Base-by-base conservation (phyloP, 2,329 filamentous ascomycete species). In the Alternaria sp. region DNA sequence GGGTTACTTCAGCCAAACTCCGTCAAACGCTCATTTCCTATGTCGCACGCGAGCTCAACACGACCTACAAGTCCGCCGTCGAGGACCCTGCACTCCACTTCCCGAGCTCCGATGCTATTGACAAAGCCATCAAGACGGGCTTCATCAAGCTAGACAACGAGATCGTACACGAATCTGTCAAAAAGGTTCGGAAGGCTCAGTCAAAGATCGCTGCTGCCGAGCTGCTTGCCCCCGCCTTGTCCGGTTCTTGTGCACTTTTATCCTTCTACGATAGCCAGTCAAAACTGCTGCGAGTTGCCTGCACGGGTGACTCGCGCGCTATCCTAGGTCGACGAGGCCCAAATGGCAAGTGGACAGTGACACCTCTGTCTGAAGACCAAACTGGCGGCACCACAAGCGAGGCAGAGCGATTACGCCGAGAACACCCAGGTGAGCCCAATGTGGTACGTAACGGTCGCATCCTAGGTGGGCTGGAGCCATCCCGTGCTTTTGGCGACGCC, bases 1-100 rank as follows among this genome's bases (percentile, higher is more conserved):
- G 95, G 95, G 97, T 95, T 5, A 99, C 95, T 7, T 98, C 95
- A 40, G 95, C 95, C 20, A 98, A 97, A 76, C 84, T 99, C 60
- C 91, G 95, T 59, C 93, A 99, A 79, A 90, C 92, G 14, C 85
- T 99, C 57, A 97, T 99, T 70, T 93, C 87, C 66, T 97, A 92
- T 74, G 95, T 99, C 48, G 94, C 94, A 28, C 89, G 93, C 54
- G 95, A 99, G 81, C 86, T 99, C 44, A 97, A 97, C 79, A 85
- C 87, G 11, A 97, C 94, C 2, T 98, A 97, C 84, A 94, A 93
- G 75, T 86, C 91, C 20, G 89, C 90, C 5, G 80, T 87, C 18
- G 78, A 84, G 40, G 84, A 89, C 68, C 82, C 85, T 20, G 85
- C 80, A 11, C 81, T 86, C 34, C 82, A 84, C n/a, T 79, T 86